A percentile compares a stretch with the other conserved stretches of the same genome.
These are phyloP conservation scores for Rhododendron simsii DNA, from an alignment of 148 eudicot species.

Conservation along the genomic window DNA sequence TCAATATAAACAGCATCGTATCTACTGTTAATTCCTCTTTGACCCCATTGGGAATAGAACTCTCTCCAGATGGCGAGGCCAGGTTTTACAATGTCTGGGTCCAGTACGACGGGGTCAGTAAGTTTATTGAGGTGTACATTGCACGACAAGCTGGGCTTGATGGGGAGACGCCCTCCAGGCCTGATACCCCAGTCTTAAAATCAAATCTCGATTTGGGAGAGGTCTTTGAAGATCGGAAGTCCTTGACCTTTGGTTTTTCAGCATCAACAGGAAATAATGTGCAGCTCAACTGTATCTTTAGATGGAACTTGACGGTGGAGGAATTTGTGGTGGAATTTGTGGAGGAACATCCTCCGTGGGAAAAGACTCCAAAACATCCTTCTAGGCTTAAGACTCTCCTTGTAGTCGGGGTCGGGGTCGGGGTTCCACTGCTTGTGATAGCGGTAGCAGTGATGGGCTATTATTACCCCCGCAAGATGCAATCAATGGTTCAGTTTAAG, in stretches of 20 bases:
- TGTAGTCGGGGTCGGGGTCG: slow-evolving; percentile 14
- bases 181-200: slow-evolving; percentile 56
- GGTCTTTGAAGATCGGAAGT: slow-evolving; percentile 18
- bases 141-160: slow-evolving; percentile 8
- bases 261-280: slow-evolving; percentile 50
- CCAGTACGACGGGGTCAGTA: slow-evolving; percentile 46
- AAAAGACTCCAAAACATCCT: no score
- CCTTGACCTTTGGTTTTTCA: slow-evolving; percentile 71
- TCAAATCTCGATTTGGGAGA: slow-evolving; percentile 36
- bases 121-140: slow-evolving; percentile 48
- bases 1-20: slow-evolving; percentile 45
- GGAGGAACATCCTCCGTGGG: not conserved
- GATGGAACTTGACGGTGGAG: slow-evolving; percentile 76
- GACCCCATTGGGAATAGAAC: slow-evolving; percentile 28
- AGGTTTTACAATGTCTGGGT: slow-evolving; percentile 62
- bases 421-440: no score
- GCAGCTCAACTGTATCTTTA: slow-evolving; percentile 60
- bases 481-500: no score
- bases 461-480: no score
- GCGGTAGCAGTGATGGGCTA: no score
- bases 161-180: slow-evolving; percentile 26
- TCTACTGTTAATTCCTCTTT: slow-evolving; percentile 31
- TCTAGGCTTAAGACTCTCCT: not conserved
- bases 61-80: slow-evolving; percentile 28
- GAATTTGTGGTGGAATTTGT: no score